Evolutionary conservation across 1,139 yeast species (phyloP), one percentile per base, ranked within the genome.

Genomic region (Eremothecium cymbalariae): DNA sequence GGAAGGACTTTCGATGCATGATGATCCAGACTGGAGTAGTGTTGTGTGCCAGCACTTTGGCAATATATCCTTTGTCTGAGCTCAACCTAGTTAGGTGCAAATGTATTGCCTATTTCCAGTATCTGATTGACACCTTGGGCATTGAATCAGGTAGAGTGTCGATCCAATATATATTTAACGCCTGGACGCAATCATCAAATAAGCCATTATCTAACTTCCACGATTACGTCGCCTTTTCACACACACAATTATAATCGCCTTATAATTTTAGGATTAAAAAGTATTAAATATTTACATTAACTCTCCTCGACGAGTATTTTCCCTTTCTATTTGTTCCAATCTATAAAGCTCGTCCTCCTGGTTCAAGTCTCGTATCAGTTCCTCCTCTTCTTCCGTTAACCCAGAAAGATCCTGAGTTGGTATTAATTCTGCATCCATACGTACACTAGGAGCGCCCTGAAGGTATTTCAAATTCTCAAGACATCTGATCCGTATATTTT

Each of bases 391-490:
- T 31, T 53, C 46, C 76, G 47, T 72, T 65, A 25, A 72, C 64
- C 47, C 81, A 60, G 42, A 83, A 7, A 57, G 83, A 39, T 79
- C 74, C 24, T 82, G 63, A 47, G 84, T 94, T 0, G 95, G 95
- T 2, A 95, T 95, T 5, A 82, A 72, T 44, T 81, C 61, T 7
- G 54, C 86, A 49, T 72, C 80, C 95, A 86, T 85, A 49, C 84
- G 83, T 4, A 90, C 97, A 44, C 94, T 79, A 3, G 98, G 99
- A 0, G 98, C 97, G 35, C 88, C 88, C 48, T 82, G 82, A 40
- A 90, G 60, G 52, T 68, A 81, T 45, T 97, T 61, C 34, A 93
- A 63, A 53, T 84, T 88, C 57, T 93, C 97, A 50, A 88, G 59
- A 17, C 86, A 74, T 44, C 82, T 79, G 37, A 74, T 75, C 46